phyloP scores from a whole-genome alignment of 129 eudicot species.

The Helichrysum umbraculigerum region DNA sequence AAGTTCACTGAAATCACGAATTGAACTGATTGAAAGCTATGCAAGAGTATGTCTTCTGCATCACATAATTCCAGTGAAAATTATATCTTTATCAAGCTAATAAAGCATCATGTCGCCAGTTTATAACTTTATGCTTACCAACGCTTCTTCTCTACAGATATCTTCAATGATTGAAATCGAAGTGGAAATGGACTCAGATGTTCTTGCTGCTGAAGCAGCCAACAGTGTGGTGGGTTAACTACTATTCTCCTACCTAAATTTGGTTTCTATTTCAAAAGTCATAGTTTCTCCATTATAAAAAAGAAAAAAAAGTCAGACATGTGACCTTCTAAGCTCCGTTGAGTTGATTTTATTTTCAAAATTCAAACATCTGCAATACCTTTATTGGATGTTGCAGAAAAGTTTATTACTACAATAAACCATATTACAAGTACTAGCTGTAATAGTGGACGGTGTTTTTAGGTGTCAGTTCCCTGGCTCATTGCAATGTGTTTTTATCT shows the following conservation, averaged over 20 bases:
- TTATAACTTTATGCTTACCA: not conserved
- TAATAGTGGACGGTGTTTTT: not conserved
- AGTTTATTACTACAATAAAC: not conserved
- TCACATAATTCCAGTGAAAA: not conserved
- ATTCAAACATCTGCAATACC: not conserved
- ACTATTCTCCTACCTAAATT: not conserved
- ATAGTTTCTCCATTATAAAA: not conserved
- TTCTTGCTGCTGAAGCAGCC: slow-evolving; percentile 92
- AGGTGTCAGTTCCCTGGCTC: not conserved
- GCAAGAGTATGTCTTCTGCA: slow-evolving; percentile 68
- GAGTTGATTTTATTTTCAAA: not conserved
- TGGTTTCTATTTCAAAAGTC: not conserved
- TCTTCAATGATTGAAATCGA: slow-evolving; percentile 98
- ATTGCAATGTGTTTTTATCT: not conserved
- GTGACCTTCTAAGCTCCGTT: not conserved
- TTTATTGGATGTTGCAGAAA: not conserved
- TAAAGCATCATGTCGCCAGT: not conserved
- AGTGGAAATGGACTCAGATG: slow-evolving; percentile 96
- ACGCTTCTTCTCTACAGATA: slow-evolving; percentile 52
- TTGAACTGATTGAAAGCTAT: slow-evolving; percentile 91
- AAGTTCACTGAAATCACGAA: slow-evolving; percentile 67
- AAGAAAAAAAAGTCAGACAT: not conserved
- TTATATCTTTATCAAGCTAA: not conserved
- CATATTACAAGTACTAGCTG: not conserved
- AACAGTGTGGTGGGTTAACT: slow-evolving; percentile 56